Evolutionary conservation across 2,329 filamentous ascomycete genomes (phyloP), one percentile per base, ranked within the genome.

Genomic region (Rhinocladiella similis): DNA sequence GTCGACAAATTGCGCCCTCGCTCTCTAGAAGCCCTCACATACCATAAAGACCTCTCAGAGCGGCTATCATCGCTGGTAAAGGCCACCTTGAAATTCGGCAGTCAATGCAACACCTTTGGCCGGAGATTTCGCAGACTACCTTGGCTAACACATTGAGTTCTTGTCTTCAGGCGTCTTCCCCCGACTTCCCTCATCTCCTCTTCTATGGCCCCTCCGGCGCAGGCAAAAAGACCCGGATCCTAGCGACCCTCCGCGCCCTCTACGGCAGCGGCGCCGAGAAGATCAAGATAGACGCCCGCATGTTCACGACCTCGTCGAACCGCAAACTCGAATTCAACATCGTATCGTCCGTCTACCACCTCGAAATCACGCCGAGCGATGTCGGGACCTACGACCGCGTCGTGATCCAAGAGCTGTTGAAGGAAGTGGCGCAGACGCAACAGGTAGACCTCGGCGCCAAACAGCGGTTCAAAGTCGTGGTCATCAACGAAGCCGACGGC

Each of bases 241-340:
- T 97, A 16, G 92, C 94, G 14, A 97, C 93, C 0, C 78, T 99
- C 3, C 96, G 96, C 72, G 93, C 97, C 70, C 82, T 99, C 6
- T 99, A 94, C 73, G 94, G 94, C 0, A 87, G 93, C 0, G 93
- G 94, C 42, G 94, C 96, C n/a, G 95, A 99, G 70, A 97, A 97
- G 81, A 99, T 99, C 81, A 97, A 97, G 78, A 97, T 99, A 75
- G 94, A 99, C 71, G 90, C 91, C 12, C 89, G 94, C 63, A 89
- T 97, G 57, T 99, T 99, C 78, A 92, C 96, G 75, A 97, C 94
- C 1, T 92, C 86, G 19, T 61, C 63, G 19, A 97, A 96, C 74
- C 91, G 94, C 71, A 99, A 99, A 75, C 87, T 99, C 67, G 94
- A 99, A 76, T 99, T 99, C 83, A 99, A 97, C 77, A 96, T 99